Percentiles rank a stretch among this genome's conserved stretches.
These are phyloP conservation scores for Diplosphaera chodatii DNA, from an alignment of 139 green algal genomes.

Conservation along the genomic window DNA sequence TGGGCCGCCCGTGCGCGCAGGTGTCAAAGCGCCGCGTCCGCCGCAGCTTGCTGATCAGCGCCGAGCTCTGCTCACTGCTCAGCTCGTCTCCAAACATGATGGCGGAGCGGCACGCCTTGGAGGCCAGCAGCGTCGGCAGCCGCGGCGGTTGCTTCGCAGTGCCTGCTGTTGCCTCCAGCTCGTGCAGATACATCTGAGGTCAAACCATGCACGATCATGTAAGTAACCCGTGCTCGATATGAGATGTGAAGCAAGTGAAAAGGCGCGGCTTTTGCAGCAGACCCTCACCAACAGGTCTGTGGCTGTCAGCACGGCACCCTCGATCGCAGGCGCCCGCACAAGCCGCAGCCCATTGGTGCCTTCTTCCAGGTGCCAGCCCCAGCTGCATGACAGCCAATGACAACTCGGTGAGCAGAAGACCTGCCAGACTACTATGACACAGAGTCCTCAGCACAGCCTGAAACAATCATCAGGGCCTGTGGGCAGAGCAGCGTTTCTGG, in stretches of 20 bases:
- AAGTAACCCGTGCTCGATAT: too few species aligned
- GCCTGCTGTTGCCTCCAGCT: constrained; percentile 41
- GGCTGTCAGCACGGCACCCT: constrained; percentile 28
- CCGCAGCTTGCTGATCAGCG: constrained; percentile 44
- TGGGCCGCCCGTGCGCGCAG: constrained; percentile 80
- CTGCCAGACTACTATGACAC: too few species aligned
- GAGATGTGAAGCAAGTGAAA: too few species aligned
- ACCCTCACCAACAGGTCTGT: constrained; percentile 42
- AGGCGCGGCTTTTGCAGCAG: too few species aligned
- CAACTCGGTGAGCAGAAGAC: too few species aligned
- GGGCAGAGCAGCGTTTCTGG: too few species aligned
- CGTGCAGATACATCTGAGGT: constrained; percentile 50
- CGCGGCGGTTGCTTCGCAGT: constrained; percentile 25
- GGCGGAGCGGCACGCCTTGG: constrained; percentile 68
- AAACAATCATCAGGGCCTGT: too few species aligned
- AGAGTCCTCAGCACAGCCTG: too few species aligned
- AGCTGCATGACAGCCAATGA: constrained; percentile 28
- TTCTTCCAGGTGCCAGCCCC: constrained; percentile 18
- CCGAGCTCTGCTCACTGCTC: constrained; percentile 19
- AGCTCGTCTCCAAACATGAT: constrained; percentile 85
- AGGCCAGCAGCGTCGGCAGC: constrained; percentile 44
- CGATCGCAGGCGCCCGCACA: constrained; percentile 35
- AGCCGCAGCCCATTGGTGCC: constrained; percentile 10
- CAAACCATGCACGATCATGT: neutral
- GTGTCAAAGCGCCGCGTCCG: constrained; percentile 49